Evolutionary conservation across 495 filamentous ascomycete species (phyloP), one percentile per base, ranked within the genome.

Genomic region (Sabuloglossum arenarium): DNA sequence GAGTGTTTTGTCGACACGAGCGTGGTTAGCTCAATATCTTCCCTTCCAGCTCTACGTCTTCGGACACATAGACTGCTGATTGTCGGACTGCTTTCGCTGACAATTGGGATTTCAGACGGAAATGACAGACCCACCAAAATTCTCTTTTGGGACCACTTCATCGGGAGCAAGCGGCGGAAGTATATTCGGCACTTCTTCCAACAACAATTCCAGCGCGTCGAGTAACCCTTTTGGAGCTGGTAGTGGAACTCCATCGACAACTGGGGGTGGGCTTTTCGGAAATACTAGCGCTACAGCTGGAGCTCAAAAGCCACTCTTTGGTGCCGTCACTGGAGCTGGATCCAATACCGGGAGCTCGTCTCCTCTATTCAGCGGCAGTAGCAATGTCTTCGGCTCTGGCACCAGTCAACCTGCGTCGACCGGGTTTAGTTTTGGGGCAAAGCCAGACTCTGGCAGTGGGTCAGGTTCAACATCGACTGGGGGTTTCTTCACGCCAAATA

Each of bases 181-280:
- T 28, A 6, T 45, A n/a, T 59, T 59, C n/a, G 52, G 50, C 4
- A 14, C 56, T 6, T 29, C 56, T 9, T 14, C 56, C 19, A 28
- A 6, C n/a, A 54, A 21, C 27, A 25, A 11, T 54, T 27, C 53
- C 11, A n/a, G 39, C 12, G 19, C 28, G 1, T 39, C 53, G 25
- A 11, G 67, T 25, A 61, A 69, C 23, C 34, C 76, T n/a, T 84
- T 84, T 67, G 76, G 76, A 54, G 69, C 67, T 19, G 28, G 1
- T 29, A 51, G 2, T 23, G 32, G 39, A 32, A 23, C 53, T 3
- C 32, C 53, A n/a, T 45, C 53, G n/a, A 58, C 64, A 8, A 58
- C 66, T 32, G 64, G 61, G 27, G 61, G 62, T 28, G 60, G 59
- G 27, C 53, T 75, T 31, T 76, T 77, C 58, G 71, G 70, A 43